Evolutionary conservation across 2,329 filamentous ascomycete genomes (phyloP), one percentile per base, ranked within the genome.

Genomic region (Aspergillus pseudotamarii): DNA sequence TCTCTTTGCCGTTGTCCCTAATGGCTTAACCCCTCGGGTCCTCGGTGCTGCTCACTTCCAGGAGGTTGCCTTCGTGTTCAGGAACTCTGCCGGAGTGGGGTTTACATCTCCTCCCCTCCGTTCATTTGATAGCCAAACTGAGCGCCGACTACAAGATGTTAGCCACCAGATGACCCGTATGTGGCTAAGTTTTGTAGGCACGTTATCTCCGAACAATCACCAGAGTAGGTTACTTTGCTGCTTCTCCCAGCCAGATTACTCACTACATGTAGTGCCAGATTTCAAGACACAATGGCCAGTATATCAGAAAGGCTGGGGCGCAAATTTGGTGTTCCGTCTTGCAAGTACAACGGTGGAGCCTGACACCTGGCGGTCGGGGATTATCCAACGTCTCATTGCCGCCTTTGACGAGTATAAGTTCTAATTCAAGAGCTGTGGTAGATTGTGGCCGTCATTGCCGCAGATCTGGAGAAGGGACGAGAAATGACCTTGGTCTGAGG

Each of bases 141-240:
- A 50, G 21, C 46, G 5, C 11, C 51, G 63, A 30, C 6, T 59
- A 48, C 19, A 38, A 34, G 19, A 43, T 32, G 23, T 43, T 30
- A 50, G 63, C 43, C 8, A 19, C 21, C 43, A 58, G 53, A 64
- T 66, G 62, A 48, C 55, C 26, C 55, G 51, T 9, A 64, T 66
- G 45, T 68, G 64, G 66, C 23, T 61, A 11, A 66, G 61, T 23
- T 66, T 68, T 28, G 38, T 59, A 3, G 43, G 23, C 41, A 51
- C 45, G 4, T 28, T 67, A 16, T 60, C 60, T 23, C 61, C 61
- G 2, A 65, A 59, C 16, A 14, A 45, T 21, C 19, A 51, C 19
- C 48, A 57, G 43, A 26, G 41, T 55, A 26, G 26, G 63, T 59
- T 26, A 14, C 19, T 21, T 36, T 12, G 8, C 41, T 58, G 21